These are phyloP conservation scores for Clarireedia homoeocarpa DNA, from an alignment of 2,329 filamentous ascomycete genomes.

Conservation along the genomic window DNA sequence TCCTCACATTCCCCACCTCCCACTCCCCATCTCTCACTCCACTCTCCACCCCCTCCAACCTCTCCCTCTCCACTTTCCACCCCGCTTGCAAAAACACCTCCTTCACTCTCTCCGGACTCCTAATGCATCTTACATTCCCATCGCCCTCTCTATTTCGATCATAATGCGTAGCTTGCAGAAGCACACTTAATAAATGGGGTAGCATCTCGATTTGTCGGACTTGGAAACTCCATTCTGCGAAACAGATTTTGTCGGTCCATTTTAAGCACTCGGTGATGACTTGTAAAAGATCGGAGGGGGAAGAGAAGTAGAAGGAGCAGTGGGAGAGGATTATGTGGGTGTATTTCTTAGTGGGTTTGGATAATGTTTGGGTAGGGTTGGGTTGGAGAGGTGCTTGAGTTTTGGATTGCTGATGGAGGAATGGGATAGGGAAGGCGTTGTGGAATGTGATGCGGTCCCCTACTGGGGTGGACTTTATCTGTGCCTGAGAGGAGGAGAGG, in stretches of 20 bases:
- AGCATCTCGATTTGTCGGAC: constrained; percentile 33
- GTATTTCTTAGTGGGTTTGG: constrained; percentile 26
- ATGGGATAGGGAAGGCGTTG: constrained; percentile 15
- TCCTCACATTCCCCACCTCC: constrained; percentile 33
- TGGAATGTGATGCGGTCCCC: constrained; percentile 39
- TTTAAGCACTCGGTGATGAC: constrained; percentile 33
- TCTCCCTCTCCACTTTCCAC: constrained; percentile 31
- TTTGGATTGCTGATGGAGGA: not conserved
- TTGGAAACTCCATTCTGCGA: constrained; percentile 40
- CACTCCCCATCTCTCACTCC: constrained; percentile 40
- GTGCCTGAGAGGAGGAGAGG: constrained; percentile 39
- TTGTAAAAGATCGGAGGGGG: constrained; percentile 28
- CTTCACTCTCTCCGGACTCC: not conserved
- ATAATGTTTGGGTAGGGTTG: constrained; percentile 26
- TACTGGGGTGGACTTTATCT: constrained; percentile 35
- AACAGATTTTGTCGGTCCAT: constrained; percentile 31
- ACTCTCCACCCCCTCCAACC: constrained; percentile 32
- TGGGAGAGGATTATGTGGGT: constrained; percentile 43
- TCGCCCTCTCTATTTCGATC: constrained; percentile 30
- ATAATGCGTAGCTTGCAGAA: constrained; percentile 39
- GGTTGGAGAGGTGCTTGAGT: constrained; percentile 25
- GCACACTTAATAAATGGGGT: constrained; percentile 44
- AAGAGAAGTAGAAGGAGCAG: constrained; percentile 46
- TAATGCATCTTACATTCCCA: constrained; percentile 31
- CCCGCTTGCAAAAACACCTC: constrained; percentile 8